Evolutionary conservation across 495 filamentous ascomycete species (phyloP).

Genomic region (Aspergillus conjunctus): DNA sequence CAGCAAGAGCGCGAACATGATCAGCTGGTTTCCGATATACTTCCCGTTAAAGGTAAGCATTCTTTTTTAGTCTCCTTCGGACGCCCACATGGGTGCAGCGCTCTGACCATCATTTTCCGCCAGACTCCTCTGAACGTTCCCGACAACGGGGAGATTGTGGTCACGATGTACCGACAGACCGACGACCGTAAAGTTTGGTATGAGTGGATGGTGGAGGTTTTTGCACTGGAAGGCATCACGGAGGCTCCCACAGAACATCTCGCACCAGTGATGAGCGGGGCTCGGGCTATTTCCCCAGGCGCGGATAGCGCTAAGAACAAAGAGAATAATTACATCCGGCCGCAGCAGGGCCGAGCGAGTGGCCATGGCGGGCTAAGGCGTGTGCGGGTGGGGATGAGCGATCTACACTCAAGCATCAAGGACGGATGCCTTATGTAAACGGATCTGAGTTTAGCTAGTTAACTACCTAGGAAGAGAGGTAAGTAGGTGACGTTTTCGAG

Average conservation of each 20-base stretch:
- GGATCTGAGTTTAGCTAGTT: slow-evolving; percentile 10
- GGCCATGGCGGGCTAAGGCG: slow-evolving; percentile 59
- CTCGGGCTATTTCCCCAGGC: slow-evolving; percentile 34
- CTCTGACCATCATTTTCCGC: slow-evolving; percentile 20
- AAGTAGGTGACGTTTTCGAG: no score
- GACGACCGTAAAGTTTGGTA: slow-evolving; percentile 98
- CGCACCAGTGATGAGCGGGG: slow-evolving; percentile 39
- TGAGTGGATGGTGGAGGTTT: slow-evolving; percentile 93
- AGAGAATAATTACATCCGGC: slow-evolving; percentile 18
- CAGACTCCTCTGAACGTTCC: slow-evolving; percentile 89
- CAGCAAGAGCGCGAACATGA: slow-evolving; percentile 91
- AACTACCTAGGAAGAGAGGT: no score
- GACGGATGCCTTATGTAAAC: slow-evolving; percentile 87
- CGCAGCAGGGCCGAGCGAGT: slow-evolving; percentile 15
- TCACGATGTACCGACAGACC: slow-evolving; percentile 93
- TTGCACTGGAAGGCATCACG: slow-evolving; percentile 47
- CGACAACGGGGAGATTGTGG: slow-evolving; percentile 77
- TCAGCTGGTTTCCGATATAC: slow-evolving; percentile 98
- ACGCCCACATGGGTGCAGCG: not conserved
- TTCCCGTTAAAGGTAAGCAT: slow-evolving; percentile 86
- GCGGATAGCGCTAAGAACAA: slow-evolving; percentile 32
- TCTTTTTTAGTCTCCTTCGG: not conserved
- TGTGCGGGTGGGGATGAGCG: slow-evolving; percentile 75
- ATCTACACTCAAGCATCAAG: slow-evolving; percentile 86
- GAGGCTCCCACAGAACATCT: slow-evolving; percentile 25